A percentile compares a stretch with the other conserved stretches of the same genome.
Evolutionary conservation across 768 basidiomycete species (phyloP).

Genomic region (Strobilomyces echinocephalus): DNA sequence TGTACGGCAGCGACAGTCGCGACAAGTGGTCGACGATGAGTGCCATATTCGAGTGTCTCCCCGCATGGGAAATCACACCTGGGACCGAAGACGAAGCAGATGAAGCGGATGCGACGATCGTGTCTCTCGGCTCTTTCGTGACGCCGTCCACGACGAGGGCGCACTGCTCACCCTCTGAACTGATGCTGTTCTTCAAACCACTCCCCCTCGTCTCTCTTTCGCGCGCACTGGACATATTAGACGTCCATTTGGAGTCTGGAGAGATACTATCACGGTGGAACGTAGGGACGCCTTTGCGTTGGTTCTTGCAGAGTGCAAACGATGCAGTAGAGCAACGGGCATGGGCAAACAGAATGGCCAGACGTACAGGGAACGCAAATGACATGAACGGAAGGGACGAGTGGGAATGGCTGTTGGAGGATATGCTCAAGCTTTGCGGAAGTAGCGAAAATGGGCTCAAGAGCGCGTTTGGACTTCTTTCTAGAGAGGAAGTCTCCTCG

Average conservation of each 20-base stretch:
- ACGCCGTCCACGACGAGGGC: constrained; percentile 62
- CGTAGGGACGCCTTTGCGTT: constrained; percentile 76
- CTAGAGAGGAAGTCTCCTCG: constrained; percentile 63
- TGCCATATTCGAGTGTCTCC: constrained; percentile 91
- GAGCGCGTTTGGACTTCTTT: constrained; percentile 78
- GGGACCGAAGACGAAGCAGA: constrained; percentile 65
- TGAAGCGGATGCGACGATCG: constrained; percentile 74
- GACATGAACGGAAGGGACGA: constrained; percentile 59
- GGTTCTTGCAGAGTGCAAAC: constrained; percentile 78
- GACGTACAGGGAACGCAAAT: constrained; percentile 56
- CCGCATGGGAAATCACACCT: constrained; percentile 70
- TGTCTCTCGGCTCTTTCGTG: constrained; percentile 76
- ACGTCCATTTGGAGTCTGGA: constrained; percentile 90
- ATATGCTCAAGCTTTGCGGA: constrained; percentile 79
- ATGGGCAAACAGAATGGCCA: constrained; percentile 83
- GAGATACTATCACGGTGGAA: constrained; percentile 89
- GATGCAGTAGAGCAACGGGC: constrained; percentile 68
- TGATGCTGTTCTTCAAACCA: constrained; percentile 79
- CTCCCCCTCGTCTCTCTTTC: constrained; percentile 73
- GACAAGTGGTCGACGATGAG: constrained; percentile 83
- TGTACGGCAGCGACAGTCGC: constrained; percentile 76
- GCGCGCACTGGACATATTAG: constrained; percentile 81
- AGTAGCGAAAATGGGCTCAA: constrained; percentile 57
- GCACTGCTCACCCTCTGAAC: constrained; percentile 57
- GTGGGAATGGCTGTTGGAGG: constrained; percentile 85